Evolutionary conservation across 140 eudicot species (phyloP).

Genomic region (Erigeron philadelphicus): DNA sequence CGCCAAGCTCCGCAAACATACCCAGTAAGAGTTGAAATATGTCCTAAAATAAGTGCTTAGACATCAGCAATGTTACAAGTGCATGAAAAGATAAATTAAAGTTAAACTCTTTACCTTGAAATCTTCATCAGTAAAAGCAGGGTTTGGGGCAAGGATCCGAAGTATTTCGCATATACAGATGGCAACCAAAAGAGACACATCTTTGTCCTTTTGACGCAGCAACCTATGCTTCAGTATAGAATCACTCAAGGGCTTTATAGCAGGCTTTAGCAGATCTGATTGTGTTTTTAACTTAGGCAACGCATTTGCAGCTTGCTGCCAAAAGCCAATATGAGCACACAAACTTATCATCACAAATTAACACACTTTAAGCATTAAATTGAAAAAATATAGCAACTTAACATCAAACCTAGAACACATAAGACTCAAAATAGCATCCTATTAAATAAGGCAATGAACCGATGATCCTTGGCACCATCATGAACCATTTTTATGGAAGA

Average conservation of each 20-base stretch:
- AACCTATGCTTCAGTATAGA: slow-evolving; percentile 68
- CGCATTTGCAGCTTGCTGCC: slow-evolving; percentile 72
- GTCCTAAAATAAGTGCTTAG: slow-evolving; percentile 43
- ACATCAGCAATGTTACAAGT: slow-evolving; percentile 15
- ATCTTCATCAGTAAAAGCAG: slow-evolving; percentile 53
- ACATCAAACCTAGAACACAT: not conserved
- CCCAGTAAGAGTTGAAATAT: slow-evolving; percentile 67
- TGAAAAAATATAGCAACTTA: not conserved
- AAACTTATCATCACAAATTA: slow-evolving; percentile 1
- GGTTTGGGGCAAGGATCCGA: slow-evolving; percentile 83
- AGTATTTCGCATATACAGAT: slow-evolving; percentile 78
- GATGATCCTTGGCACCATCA: not conserved
- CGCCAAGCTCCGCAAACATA: slow-evolving; percentile 71
- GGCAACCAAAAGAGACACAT: slow-evolving; percentile 72
- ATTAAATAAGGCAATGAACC: slow-evolving; percentile 1
- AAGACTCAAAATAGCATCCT: not conserved
- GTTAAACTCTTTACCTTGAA: slow-evolving; percentile 51
- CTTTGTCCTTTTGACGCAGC: slow-evolving; percentile 77
- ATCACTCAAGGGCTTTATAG: slow-evolving; percentile 70
- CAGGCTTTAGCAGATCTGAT: slow-evolving; percentile 41
- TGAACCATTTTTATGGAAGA: too few relatives aligned
- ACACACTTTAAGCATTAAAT: not conserved
- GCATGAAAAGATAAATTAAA: slow-evolving; percentile 11
- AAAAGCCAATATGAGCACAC: slow-evolving; percentile 8
- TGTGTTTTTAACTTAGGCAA: slow-evolving; percentile 57